Percentiles rank a stretch among this genome's conserved stretches.
Conservation (phyloP, 768 basidiomycete genomes). For the Hysterangium stoloniferum region DNA sequence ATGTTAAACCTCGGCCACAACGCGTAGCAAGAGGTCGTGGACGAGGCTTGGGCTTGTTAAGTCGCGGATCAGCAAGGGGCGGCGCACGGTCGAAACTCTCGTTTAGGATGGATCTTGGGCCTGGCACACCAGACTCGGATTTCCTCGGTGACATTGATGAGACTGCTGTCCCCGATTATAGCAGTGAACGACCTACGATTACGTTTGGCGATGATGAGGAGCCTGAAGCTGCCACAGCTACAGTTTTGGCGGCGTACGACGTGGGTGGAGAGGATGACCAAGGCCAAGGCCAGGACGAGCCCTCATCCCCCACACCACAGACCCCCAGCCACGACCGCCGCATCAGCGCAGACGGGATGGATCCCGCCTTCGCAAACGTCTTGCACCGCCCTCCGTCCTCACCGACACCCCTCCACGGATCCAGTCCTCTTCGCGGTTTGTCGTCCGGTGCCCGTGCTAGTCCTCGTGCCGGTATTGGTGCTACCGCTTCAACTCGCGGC, state of each 20-base stretch:
- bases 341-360: constrained; percentile 79
- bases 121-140: constrained; percentile 44
- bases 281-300: constrained; percentile 23
- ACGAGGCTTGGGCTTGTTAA: constrained; percentile 24
- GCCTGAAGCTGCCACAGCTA: background rate
- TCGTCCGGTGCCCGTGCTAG: too few species aligned
- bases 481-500: constrained; percentile 4
- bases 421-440: constrained; percentile 47
- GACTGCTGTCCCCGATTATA: background rate
- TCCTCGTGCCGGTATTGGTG: too few species aligned
- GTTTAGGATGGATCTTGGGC: constrained; percentile 54
- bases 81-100: constrained; percentile 42
- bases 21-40: constrained; percentile 39
- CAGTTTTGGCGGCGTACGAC: constrained; percentile 10
- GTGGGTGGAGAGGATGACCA: constrained; percentile 21
- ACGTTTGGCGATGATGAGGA: constrained; percentile 19
- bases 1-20: constrained; percentile 16
- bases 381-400: constrained; percentile 47
- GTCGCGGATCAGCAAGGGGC: constrained; percentile 31
- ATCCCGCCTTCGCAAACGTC: constrained; percentile 75
- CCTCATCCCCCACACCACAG: too few species aligned
- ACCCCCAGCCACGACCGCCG: constrained; percentile 23
- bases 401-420: constrained; percentile 34
- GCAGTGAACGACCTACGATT: constrained; percentile 15
- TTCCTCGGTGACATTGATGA: constrained; percentile 31